Evolutionary conservation across 768 basidiomycete species (phyloP), one percentile per base, ranked within the genome.

Genomic region (Collybiopsis luxurians): DNA sequence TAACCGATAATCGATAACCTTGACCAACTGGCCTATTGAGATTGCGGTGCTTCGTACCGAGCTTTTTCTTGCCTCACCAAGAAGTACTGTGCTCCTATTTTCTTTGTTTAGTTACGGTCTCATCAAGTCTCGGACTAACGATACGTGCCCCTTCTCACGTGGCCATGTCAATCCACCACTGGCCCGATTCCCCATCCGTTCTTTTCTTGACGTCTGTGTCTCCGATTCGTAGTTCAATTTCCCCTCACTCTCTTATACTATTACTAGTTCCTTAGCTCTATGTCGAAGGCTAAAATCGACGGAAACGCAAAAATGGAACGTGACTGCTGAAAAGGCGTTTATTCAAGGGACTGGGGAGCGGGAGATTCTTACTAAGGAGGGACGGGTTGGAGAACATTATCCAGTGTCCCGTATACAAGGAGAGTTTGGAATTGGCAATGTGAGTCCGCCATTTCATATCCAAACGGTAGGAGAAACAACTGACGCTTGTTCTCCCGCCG

Each of bases 391-490:
- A 19, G 53, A 80, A 64, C 77, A 91, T 6, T 2, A 84, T 95
- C 55, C 84, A 93, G 66, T 79, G 92, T 72, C 92, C 92, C 0
- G 92, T 94, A 26, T 95, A 94, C 75, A 95, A 94, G 66, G 90
- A 92, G 65, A 86, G 82, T 59, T 70, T 92, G 31, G 81, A 84
- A 36, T 72, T 85, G 63, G 87, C 86, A 0, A 92, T 92, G 87
- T 89, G 59, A 63, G 85, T 73, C 7, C n/a, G 42, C 17, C n/a
- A 6, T 24, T 17, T 5, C 5, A 6, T 5, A n/a, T n/a, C n/a
- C n/a, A n/a, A n/a, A n/a, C n/a, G n/a, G n/a, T n/a, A n/a, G n/a
- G n/a, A n/a, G n/a, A n/a, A n/a, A n/a, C n/a, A n/a, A n/a, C n/a
- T n/a, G n/a, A n/a, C 23, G 17, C 17, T 24, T 44, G 6, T 44